Percentiles rank a stretch among this genome's conserved stretches.
Evolutionary conservation across 2,329 filamentous ascomycete species (phyloP).

Genomic region (Metarhizium sp.): DNA sequence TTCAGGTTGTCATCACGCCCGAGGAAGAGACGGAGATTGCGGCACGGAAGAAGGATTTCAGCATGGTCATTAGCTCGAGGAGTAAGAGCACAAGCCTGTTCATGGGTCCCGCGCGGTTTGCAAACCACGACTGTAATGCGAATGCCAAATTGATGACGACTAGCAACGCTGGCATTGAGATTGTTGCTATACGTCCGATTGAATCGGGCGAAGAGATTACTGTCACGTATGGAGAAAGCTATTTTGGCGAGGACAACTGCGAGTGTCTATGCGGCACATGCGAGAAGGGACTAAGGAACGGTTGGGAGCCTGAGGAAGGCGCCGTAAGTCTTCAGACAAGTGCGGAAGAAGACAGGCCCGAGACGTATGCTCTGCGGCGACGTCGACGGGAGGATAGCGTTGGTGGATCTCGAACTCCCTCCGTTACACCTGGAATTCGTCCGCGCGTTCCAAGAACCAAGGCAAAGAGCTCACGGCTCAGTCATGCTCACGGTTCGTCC

Average conservation of each 20-base stretch:
- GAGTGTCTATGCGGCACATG: slow-evolving; percentile 90
- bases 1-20: slow-evolving; percentile 84
- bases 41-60: slow-evolving; percentile 82
- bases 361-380: slow-evolving; percentile 48
- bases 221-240: slow-evolving; percentile 89
- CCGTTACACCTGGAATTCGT: slow-evolving; percentile 45
- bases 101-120: slow-evolving; percentile 88
- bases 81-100: slow-evolving; percentile 89
- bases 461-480: slow-evolving; percentile 23
- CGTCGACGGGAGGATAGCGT: slow-evolving; percentile 42
- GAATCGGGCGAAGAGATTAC: slow-evolving; percentile 89
- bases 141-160: slow-evolving; percentile 83
- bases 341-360: slow-evolving; percentile 42
- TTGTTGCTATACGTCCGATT: slow-evolving; percentile 76
- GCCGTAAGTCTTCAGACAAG: slow-evolving; percentile 36
- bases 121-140: slow-evolving; percentile 92
- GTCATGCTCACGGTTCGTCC: slow-evolving; percentile 24
- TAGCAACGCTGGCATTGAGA: slow-evolving; percentile 80
- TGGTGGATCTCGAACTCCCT: slow-evolving; percentile 45
- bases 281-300: slow-evolving; percentile 65
- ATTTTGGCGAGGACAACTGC: slow-evolving; percentile 91
- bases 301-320: slow-evolving; percentile 59
- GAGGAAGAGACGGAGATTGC: slow-evolving; percentile 83
- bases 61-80: slow-evolving; percentile 87
- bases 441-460: slow-evolving; percentile 36